These are phyloP conservation scores for Didymella pomorum DNA, from an alignment of 2,329 filamentous ascomycete species.

Conservation along the genomic window DNA sequence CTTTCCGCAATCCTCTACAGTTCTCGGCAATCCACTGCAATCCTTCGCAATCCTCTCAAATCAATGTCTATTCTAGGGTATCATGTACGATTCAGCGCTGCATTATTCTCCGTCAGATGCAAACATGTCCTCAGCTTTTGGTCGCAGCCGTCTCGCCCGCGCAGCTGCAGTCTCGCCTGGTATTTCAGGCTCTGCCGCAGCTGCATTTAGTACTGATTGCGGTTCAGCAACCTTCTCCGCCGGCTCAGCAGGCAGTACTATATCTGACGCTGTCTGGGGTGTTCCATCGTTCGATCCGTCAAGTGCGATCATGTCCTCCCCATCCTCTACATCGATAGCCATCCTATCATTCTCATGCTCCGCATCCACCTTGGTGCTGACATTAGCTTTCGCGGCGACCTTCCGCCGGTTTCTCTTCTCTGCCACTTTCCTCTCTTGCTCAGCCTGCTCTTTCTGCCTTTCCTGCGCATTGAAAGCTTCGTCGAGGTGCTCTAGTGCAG, in stretches of 20 bases:
- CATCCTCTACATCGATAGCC: slow-evolving; percentile 29
- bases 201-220: neutral
- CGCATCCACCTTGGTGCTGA: slow-evolving; percentile 16
- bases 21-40: neutral
- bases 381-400: slow-evolving; percentile 20
- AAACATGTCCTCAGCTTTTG: slow-evolving; percentile 53
- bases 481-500: slow-evolving; percentile 35
- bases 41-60: too few relatives aligned
- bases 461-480: slow-evolving; percentile 46
- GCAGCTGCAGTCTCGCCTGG: slow-evolving; percentile 48
- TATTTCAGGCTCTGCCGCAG: slow-evolving; percentile 20
- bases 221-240: slow-evolving; percentile 4
- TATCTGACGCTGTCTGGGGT: slow-evolving; percentile 4
- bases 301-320: neutral
- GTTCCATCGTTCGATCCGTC: slow-evolving; percentile 22
- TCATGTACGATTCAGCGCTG: slow-evolving; percentile 19
- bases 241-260: neutral
- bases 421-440: slow-evolving; percentile 72
- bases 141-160: slow-evolving; percentile 45
- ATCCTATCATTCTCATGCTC: slow-evolving; percentile 31
- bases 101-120: slow-evolving; percentile 38
- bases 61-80: slow-evolving; percentile 22
- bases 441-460: slow-evolving; percentile 58
- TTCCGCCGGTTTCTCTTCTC: slow-evolving; percentile 50
- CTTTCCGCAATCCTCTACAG: too few relatives aligned